A percentile compares a stretch with the other conserved stretches of the same genome.
Evolutionary conservation across 441 rosid species (phyloP).

Genomic region (Theobroma grandiflorum): DNA sequence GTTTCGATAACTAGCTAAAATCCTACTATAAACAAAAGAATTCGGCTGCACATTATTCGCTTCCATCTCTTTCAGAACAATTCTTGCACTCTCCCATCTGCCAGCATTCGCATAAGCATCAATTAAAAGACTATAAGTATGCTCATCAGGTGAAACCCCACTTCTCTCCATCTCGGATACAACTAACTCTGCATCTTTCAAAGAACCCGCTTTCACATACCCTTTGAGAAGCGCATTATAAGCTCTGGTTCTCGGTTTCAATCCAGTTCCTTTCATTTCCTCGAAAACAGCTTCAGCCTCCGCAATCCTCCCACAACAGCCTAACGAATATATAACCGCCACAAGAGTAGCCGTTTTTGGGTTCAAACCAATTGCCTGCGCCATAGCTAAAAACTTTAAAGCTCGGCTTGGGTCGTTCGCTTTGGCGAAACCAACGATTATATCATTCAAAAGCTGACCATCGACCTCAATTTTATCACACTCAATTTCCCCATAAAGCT

Average conservation of each 20-base stretch:
- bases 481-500: conserved; percentile 73
- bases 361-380: conserved; percentile 83
- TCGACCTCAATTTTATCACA: conserved; percentile 80
- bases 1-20: conserved; percentile 83
- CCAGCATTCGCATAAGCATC: conserved; percentile 94
- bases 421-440: conserved; percentile 86
- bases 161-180: conserved; percentile 91
- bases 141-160: conserved; percentile 88
- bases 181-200: conserved; percentile 80
- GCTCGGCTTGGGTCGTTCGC: conserved; percentile 79
- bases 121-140: conserved; percentile 81
- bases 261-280: conserved; percentile 83
- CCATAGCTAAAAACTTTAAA: conserved; percentile 71
- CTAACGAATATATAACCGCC: conserved; percentile 68
- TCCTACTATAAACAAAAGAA: conserved; percentile 82
- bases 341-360: conserved; percentile 69
- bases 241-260: conserved; percentile 79
- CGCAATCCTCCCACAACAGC: conserved; percentile 63
- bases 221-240: conserved; percentile 91
- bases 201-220: conserved; percentile 75
- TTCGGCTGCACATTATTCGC: conserved; percentile 74
- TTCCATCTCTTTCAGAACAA: conserved; percentile 97
- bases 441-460: conserved; percentile 78
- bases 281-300: conserved; percentile 98
- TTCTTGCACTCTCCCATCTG: conserved; percentile 95